These are phyloP conservation scores for Phytophthora chlamydospora DNA, from an alignment of 352 stramenopile genomes.

Conservation along the genomic window DNA sequence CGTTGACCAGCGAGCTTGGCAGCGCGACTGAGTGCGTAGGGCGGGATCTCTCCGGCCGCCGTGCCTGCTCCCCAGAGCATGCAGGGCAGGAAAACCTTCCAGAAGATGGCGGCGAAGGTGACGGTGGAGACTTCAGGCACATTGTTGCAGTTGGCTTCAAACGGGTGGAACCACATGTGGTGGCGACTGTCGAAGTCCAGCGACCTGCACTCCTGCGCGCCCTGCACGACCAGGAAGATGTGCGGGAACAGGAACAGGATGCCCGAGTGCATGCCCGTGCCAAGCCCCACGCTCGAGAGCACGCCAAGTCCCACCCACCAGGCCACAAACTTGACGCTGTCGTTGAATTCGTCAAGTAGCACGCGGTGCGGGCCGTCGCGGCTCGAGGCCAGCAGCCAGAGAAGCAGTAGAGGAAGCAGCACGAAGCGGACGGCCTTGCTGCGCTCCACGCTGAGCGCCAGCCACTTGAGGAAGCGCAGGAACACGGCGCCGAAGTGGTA, in stretches of 20 bases:
- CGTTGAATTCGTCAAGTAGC: slow-evolving; percentile 86
- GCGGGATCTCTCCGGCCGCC: slow-evolving; percentile 93
- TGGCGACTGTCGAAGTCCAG: slow-evolving; percentile 87
- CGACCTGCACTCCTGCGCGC: slow-evolving; percentile 86
- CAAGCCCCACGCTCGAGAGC: slow-evolving; percentile 94
- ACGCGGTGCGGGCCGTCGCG: slow-evolving; percentile 72
- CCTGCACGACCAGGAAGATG: slow-evolving; percentile 93
- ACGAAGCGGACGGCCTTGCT: slow-evolving; percentile 83
- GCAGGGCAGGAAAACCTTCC: slow-evolving; percentile 89
- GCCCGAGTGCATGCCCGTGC: slow-evolving; percentile 94
- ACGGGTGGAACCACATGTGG: slow-evolving; percentile 92
- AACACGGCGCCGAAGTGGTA: slow-evolving; percentile 88
- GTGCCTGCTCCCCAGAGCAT: slow-evolving; percentile 95
- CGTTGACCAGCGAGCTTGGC: slow-evolving; percentile 83
- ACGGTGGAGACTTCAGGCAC: slow-evolving; percentile 51
- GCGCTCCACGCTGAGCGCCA: slow-evolving; percentile 62
- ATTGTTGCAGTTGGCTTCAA: slow-evolving; percentile 70
- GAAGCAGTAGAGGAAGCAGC: slow-evolving; percentile 68
- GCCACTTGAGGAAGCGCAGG: slow-evolving; percentile 75
- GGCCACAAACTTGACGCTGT: slow-evolving; percentile 86
- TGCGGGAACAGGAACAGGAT: slow-evolving; percentile 96
- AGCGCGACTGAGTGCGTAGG: slow-evolving; percentile 92
- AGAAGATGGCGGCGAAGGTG: slow-evolving; percentile 89
- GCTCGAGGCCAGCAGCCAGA: slow-evolving; percentile 74
- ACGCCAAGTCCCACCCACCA: slow-evolving; percentile 95